phyloP scores from a whole-genome alignment of 805 yeast species.

The Maudiozyma barnettii region DNA sequence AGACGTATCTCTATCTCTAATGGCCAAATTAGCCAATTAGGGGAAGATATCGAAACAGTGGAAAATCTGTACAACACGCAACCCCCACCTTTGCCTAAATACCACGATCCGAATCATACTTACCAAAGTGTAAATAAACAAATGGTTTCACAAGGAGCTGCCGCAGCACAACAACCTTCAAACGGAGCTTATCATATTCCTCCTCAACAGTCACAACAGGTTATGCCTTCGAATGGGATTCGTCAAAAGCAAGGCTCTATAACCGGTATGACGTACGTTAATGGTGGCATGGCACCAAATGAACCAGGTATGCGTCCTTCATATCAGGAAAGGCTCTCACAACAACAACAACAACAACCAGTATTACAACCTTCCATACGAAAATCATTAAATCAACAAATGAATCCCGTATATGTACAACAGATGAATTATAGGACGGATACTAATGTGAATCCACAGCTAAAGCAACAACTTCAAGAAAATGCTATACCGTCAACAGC shows the following conservation, averaged over 20 bases:
- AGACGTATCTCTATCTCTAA: slow-evolving; percentile 74
- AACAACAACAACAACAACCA: neutral
- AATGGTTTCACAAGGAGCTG: too few species aligned
- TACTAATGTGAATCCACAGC: too few species aligned
- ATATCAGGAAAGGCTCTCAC: neutral
- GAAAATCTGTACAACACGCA: slow-evolving; percentile 33
- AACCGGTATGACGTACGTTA: neutral
- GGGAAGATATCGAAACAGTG: slow-evolving; percentile 31
- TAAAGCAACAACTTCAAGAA: neutral
- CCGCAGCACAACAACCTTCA: neutral
- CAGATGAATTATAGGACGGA: too few species aligned
- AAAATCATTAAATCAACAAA: neutral
- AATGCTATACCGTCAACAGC: neutral
- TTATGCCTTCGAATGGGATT: neutral
- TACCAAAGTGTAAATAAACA: neutral
- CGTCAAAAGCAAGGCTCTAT: neutral
- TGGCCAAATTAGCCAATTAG: slow-evolving; percentile 75
- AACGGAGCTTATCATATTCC: too few species aligned
- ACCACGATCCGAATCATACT: neutral
- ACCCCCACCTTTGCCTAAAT: slow-evolving; percentile 14
- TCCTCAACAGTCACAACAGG: neutral
- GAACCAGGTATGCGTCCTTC: neutral
- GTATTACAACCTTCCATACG: too few species aligned
- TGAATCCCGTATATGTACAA: neutral
- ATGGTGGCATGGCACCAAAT: neutral